Conservation (phyloP, 2,329 filamentous ascomycete genomes). For the Huntiella moniliformis region DNA sequence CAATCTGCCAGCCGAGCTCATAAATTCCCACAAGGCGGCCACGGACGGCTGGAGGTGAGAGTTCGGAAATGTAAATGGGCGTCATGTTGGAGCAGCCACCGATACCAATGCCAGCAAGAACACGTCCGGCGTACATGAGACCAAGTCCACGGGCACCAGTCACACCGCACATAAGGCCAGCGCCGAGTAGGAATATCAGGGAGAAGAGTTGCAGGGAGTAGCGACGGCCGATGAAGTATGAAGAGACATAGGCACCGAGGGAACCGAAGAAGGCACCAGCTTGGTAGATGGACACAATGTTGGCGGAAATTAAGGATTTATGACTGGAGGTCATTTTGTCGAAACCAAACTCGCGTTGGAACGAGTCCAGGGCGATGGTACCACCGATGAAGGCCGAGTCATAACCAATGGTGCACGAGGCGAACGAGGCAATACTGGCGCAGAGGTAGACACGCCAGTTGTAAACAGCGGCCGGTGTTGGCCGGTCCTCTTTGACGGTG, state of each 20-base stretch:
- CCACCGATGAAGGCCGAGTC: slow-evolving; percentile 63
- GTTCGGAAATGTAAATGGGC: slow-evolving; percentile 42
- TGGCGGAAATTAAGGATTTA: slow-evolving; percentile 45
- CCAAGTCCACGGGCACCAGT: slow-evolving; percentile 49
- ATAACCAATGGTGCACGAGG: slow-evolving; percentile 30
- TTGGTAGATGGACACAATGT: slow-evolving; percentile 63
- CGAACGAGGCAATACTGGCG: slow-evolving; percentile 35
- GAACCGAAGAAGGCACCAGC: slow-evolving; percentile 70
- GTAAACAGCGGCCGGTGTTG: slow-evolving; percentile 38
- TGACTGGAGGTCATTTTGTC: slow-evolving; percentile 25
- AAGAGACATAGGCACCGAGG: slow-evolving; percentile 46
- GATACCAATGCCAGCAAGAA: slow-evolving; percentile 44
- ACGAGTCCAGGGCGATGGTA: slow-evolving; percentile 39
- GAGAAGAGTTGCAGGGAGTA: slow-evolving; percentile 43
- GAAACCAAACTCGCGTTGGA: slow-evolving; percentile 44
- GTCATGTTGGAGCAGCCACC: slow-evolving; percentile 45
- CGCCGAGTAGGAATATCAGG: slow-evolving; percentile 48
- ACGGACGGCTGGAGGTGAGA: slow-evolving; percentile 42
- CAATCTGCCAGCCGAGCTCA: slow-evolving; percentile 46
- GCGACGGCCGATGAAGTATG: slow-evolving; percentile 48
- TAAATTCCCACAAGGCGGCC: slow-evolving; percentile 48
- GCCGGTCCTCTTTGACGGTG: slow-evolving; percentile 34
- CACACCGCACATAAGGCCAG: slow-evolving; percentile 28
- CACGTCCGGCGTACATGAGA: slow-evolving; percentile 40
- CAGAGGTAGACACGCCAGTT: slow-evolving; percentile 41